A percentile compares a stretch with the other conserved stretches of the same genome.
These are phyloP conservation scores for Marsdenia floribunda DNA, from an alignment of 257 asterid genomes.

Conservation along the genomic window DNA sequence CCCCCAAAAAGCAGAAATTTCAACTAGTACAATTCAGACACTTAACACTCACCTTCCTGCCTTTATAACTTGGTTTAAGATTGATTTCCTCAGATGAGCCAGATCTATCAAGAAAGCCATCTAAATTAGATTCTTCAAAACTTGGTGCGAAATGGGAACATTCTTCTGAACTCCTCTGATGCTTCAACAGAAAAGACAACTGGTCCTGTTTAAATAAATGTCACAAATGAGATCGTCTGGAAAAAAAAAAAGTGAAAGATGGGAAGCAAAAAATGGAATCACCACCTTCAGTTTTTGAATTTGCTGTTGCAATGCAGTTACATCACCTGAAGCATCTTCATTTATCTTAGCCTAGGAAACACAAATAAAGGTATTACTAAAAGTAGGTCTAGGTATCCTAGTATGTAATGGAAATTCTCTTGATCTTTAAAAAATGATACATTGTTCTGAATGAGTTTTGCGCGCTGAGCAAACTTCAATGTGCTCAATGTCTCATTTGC, in stretches of 20 bases:
- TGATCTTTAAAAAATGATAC: conserved; percentile 31
- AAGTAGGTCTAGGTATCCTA: not conserved
- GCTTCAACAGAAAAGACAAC: conserved; percentile 62
- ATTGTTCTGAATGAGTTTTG: conserved; percentile 83
- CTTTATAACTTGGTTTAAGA: conserved; percentile 23
- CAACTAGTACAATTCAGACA: conserved; percentile 8
- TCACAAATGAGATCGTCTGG: conserved; percentile 19
- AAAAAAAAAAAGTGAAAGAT: conserved; percentile 15
- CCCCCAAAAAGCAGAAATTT: not conserved
- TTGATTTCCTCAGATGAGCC: conserved; percentile 31
- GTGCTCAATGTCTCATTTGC: conserved; percentile 77
- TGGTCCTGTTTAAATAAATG: conserved; percentile 53
- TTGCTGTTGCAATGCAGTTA: conserved; percentile 65
- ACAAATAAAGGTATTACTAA: conserved; percentile 1
- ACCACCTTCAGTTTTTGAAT: conserved; percentile 68
- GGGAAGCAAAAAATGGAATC: conserved; percentile 3
- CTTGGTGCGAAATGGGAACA: conserved; percentile 25
- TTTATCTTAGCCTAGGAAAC: conserved; percentile 70
- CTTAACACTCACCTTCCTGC: conserved; percentile 31
- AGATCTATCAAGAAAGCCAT: conserved; percentile 28
- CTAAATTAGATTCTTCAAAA: conserved; percentile 29
- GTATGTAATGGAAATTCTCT: conserved; percentile 10
- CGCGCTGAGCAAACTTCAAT: conserved; percentile 86
- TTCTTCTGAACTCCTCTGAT: conserved; percentile 35
- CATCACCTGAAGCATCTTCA: conserved; percentile 82